Evolutionary conservation across 202 grass and related monocot species (phyloP).

Genomic region (Brachypodium distachyon): DNA sequence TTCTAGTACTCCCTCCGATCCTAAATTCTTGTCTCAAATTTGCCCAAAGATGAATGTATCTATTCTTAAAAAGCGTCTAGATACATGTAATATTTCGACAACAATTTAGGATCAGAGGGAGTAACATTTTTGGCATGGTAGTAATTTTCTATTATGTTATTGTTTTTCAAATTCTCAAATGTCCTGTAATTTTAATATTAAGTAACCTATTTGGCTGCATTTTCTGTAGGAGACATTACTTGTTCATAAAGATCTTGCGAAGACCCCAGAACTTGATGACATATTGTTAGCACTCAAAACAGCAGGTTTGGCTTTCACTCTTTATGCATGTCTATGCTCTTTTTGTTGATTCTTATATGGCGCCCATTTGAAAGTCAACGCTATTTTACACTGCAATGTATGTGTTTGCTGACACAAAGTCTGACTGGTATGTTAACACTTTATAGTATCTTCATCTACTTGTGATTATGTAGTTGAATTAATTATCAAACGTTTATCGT

Average conservation of each 20-base stretch:
- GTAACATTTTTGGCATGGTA: background rate
- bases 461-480: background rate
- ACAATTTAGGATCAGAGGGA: too few species aligned
- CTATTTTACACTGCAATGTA: background rate
- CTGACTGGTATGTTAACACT: background rate
- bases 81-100: too few species aligned
- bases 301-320: constrained; percentile 47
- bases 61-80: too few species aligned
- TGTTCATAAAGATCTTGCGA: constrained; percentile 72
- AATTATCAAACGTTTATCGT: background rate
- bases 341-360: background rate
- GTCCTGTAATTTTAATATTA: background rate
- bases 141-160: background rate
- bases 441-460: background rate
- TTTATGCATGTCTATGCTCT: background rate
- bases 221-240: constrained; percentile 88
- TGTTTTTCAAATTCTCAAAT: background rate
- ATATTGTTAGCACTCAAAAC: constrained; percentile 71
- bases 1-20: too few species aligned
- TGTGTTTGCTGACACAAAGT: background rate
- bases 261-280: constrained; percentile 52
- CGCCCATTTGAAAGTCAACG: background rate
- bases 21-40: too few species aligned
- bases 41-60: too few species aligned
- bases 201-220: background rate